These are phyloP conservation scores for Fusarium albosuccineum DNA, from an alignment of 2,329 filamentous ascomycete genomes.

Conservation along the genomic window DNA sequence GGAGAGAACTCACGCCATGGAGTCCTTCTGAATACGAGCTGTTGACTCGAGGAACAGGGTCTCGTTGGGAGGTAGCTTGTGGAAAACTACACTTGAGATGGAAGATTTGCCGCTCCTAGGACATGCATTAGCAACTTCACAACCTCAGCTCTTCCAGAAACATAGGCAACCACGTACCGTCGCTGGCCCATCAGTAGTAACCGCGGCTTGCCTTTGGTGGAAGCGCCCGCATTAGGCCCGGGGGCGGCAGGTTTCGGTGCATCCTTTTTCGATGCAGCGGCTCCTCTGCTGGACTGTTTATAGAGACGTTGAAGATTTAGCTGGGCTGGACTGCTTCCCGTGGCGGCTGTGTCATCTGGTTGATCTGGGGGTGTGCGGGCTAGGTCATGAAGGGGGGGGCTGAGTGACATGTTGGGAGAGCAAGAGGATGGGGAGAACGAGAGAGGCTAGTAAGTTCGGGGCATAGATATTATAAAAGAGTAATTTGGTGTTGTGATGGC, in stretches of 20 bases:
- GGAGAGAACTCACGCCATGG: slow-evolving; percentile 80
- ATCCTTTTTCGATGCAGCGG: slow-evolving; percentile 64
- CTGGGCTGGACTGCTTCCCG: slow-evolving; percentile 67
- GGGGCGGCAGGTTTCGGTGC: slow-evolving; percentile 60
- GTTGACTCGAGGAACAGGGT: slow-evolving; percentile 97
- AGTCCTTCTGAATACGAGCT: slow-evolving; percentile 92
- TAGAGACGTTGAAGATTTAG: slow-evolving; percentile 74
- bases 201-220: slow-evolving; percentile 80
- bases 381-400: slow-evolving; percentile 47
- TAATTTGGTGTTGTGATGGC: slow-evolving; percentile 22
- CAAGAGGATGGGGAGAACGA: neutral
- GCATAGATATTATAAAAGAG: neutral
- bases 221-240: slow-evolving; percentile 55
- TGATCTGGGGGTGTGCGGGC: slow-evolving; percentile 40
- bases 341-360: slow-evolving; percentile 48
- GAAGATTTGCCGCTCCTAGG: slow-evolving; percentile 95
- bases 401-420: slow-evolving; percentile 50
- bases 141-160: neutral
- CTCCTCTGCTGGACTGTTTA: slow-evolving; percentile 69
- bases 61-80: slow-evolving; percentile 96
- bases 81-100: slow-evolving; percentile 98
- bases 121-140: slow-evolving; percentile 9
- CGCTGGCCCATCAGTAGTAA: slow-evolving; percentile 95
- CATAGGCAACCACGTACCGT: slow-evolving; percentile 69
- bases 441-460: neutral